Evolutionary conservation across 768 basidiomycete species (phyloP), one percentile per base, ranked within the genome.

Genomic region (Boletellus sp.): DNA sequence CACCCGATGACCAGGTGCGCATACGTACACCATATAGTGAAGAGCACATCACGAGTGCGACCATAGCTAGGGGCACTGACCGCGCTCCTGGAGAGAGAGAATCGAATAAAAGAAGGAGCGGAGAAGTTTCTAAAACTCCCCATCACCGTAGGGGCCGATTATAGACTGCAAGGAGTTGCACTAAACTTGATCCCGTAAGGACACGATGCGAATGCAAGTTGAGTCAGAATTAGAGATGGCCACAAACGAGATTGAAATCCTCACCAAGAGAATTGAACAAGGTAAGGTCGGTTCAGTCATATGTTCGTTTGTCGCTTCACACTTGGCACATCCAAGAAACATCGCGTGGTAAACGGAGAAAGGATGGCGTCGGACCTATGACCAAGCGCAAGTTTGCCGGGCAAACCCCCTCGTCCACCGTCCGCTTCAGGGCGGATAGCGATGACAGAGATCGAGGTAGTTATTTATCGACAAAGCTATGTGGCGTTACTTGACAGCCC

Each of bases 61-160:
- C 17, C 17, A 55, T 51, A 91, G 91, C 69, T 93, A 42, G 84
- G 84, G 39, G 69, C 74, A 6, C 74, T 96, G 17, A 79, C 80
- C 43, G 77, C 75, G 47, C 81, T 84, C 60, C 74, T 94, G 17
- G 79, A 81, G 46, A 76, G 88, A 52, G 86, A 94, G 70, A 82
- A 81, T 53, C 77, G 87, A 47, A 91, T 96, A 53, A 91, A 84
- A 65, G 92, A 93, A 67, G 94, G 94, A 11, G 94, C 94, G 1
- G 91, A 94, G 73, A 93, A 88, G 57, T 77, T 97, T 53, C 73
- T 96, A 13, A 82, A 83, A 57, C 84, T 89, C 70, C 70, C 76
- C 28, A 61, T 83, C 35, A 74, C 74, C 40, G 84, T 84, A 58
- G 20, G 65, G 11, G 15, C 36, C 32, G 10, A 22, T 46, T 19